Percentiles rank a stretch among this genome's conserved stretches.
These are phyloP conservation scores for Exobasidium rhododendri DNA, from an alignment of 1,284 basidiomycete species.

Conservation along the genomic window DNA sequence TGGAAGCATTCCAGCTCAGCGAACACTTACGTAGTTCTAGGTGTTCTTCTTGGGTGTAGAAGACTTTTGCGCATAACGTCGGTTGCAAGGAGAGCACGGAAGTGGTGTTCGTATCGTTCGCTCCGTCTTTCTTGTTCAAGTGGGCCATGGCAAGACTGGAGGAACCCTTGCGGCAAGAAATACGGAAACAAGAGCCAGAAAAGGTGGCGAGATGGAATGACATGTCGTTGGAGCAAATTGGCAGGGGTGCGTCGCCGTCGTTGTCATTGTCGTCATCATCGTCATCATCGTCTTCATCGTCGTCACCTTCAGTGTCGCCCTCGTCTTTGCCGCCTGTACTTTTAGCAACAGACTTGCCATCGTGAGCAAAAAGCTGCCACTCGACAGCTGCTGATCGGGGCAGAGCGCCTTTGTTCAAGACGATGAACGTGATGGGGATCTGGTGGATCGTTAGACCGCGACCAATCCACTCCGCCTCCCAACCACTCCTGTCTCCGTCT, in stretches of 20 bases:
- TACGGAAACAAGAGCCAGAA: neutral
- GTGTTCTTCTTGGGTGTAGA: neutral
- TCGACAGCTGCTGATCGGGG: constrained; percentile 40
- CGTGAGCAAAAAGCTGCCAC: constrained; percentile 50
- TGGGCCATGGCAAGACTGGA: neutral
- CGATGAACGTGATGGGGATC: constrained; percentile 33
- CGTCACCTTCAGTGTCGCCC: constrained; percentile 30
- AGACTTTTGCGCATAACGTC: neutral
- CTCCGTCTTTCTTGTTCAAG: neutral
- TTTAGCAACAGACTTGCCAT: constrained; percentile 21
- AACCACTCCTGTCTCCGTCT: neutral
- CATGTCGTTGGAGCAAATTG: neutral
- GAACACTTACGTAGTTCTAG: neutral
- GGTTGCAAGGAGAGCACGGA: neutral
- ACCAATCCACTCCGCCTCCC: constrained; percentile 16
- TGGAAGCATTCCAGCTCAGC: too few species aligned
- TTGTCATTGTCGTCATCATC: constrained; percentile 24
- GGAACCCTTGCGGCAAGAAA: neutral
- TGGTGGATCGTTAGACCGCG: neutral
- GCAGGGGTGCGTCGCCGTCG: neutral
- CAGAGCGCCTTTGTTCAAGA: constrained; percentile 24
- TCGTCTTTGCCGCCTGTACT: neutral
- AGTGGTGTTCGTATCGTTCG: neutral
- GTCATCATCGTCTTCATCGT: constrained; percentile 26
- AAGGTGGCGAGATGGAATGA: neutral